phyloP scores from a whole-genome alignment of 257 asterid genomes.

The Solanum chaucha region DNA sequence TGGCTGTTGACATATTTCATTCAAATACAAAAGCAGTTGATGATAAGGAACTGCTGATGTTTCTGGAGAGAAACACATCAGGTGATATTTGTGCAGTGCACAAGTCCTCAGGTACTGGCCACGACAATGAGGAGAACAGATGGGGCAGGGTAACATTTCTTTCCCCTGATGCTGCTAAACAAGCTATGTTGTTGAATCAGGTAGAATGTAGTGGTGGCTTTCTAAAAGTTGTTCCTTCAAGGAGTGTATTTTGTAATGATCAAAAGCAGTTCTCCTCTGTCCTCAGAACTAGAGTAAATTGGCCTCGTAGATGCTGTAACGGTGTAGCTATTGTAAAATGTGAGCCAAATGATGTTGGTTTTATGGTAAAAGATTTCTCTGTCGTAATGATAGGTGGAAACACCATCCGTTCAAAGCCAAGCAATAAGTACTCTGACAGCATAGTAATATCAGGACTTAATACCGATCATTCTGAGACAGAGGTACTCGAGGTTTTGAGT shows the following conservation, averaged over 20 bases:
- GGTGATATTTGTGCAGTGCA: constrained; percentile 50
- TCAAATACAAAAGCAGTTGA: constrained; percentile 31
- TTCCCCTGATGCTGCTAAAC: constrained; percentile 72
- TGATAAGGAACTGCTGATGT: constrained; percentile 57
- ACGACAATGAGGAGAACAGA: constrained; percentile 37
- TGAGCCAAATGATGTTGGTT: constrained; percentile 36
- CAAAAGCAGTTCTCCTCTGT: constrained; percentile 33
- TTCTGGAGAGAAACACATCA: constrained; percentile 46
- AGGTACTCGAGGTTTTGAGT: constrained; percentile 31
- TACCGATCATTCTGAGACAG: constrained; percentile 57
- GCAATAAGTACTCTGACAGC: constrained; percentile 24
- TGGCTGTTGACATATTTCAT: constrained; percentile 67
- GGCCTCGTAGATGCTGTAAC: constrained; percentile 88
- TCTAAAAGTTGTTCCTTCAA: constrained; percentile 51
- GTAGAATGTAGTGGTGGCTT: constrained; percentile 41
- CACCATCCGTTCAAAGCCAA: constrained; percentile 19
- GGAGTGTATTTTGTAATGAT: constrained; percentile 33
- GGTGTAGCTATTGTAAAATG: constrained; percentile 72
- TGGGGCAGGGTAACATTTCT: constrained; percentile 93
- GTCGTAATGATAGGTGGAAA: constrained; percentile 32
- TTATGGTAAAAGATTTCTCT: constrained; percentile 38
- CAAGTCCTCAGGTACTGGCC: constrained; percentile 33
- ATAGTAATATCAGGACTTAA: constrained; percentile 42
- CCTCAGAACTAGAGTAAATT: constrained; percentile 56
- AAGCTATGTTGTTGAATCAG: constrained; percentile 36